Evolutionary conservation across 441 rosid species (phyloP), one percentile per base, ranked within the genome.

Genomic region (Euphorbia celastroides): DNA sequence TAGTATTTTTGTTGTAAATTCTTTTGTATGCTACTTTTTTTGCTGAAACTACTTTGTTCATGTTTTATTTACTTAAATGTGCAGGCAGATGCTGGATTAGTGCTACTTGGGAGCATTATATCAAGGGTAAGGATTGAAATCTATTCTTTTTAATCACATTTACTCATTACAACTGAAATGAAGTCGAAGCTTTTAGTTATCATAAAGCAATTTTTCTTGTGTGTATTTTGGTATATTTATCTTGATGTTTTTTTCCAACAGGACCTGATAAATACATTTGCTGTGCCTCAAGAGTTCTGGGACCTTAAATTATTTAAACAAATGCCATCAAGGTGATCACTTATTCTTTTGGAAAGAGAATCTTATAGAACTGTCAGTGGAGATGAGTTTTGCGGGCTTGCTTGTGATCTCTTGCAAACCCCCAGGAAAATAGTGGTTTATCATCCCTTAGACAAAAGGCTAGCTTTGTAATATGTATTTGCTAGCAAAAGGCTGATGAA

Each of bases 231-330:
- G 60, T 57, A 20, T 67, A 31, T 51, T 54, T 46, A 19, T 31
- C 0, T n/a, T 17, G 9, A 36, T 42, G 11, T 14, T 41, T 76
- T 77, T 61, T 74, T 69, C 36, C 62, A 74, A 76, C 81, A 94
- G 99, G 88, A 87, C 75, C 65, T 76, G 65, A 66, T 74, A 62
- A 84, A 73, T 68, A 50, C 77, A 54, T 87, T 72, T 75, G 59
- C 75, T 52, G 83, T 94, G 73, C 92, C 94, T 70, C 94, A 86
- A 78, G 99, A 94, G 79, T 77, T 87, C 25, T 94, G 98, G 99
- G 97, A 88, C 78, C 94, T 89, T 71, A 83, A 76, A 66, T 71
- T 89, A 70, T 89, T 89, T 77, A 91, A 88, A 74, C 86, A 76
- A 76, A 79, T 68, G 63, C 88, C 87, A 54, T 92, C 99, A 54